A percentile compares a stretch with the other conserved stretches of the same genome.
phyloP scores from a whole-genome alignment of 2,329 filamentous ascomycete species.

The Penicillium vulpinum region DNA sequence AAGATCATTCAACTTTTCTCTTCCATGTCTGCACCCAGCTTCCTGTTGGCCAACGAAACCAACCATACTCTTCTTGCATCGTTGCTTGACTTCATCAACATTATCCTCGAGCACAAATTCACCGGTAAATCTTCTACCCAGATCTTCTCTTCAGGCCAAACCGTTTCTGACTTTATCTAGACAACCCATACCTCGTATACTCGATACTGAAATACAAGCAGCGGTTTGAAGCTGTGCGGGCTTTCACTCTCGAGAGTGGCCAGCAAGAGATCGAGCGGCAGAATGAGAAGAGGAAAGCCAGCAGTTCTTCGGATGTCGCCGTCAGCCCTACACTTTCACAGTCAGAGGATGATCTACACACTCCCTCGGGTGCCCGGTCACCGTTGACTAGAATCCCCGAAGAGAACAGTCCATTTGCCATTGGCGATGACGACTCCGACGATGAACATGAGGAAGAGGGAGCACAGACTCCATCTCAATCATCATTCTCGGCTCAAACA shows the following conservation, averaged over 20 bases:
- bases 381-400: constrained; percentile 70
- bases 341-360: constrained; percentile 43
- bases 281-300: constrained; percentile 68
- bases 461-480: constrained; percentile 60
- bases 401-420: constrained; percentile 79
- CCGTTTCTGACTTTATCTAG: constrained; percentile 45
- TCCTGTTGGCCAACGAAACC: constrained; percentile 85
- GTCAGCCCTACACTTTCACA: constrained; percentile 39
- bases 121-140: constrained; percentile 56
- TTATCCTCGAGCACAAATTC: constrained; percentile 86
- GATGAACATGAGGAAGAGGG: constrained; percentile 60
- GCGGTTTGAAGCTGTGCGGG: constrained; percentile 78
- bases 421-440: constrained; percentile 71
- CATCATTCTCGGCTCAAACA: constrained; percentile 55
- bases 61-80: constrained; percentile 82
- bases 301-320: constrained; percentile 36
- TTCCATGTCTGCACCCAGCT: constrained; percentile 91
- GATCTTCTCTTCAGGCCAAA: background rate
- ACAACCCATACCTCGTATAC: constrained; percentile 79
- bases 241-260: constrained; percentile 88
- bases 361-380: constrained; percentile 54
- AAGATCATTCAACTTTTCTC: constrained; percentile 85
- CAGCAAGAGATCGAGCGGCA: constrained; percentile 86
- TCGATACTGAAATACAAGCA: constrained; percentile 76
- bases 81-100: constrained; percentile 83